Evolutionary conservation across 305 asterid genomes (phyloP).

Genomic region (Salvia sclarea): DNA sequence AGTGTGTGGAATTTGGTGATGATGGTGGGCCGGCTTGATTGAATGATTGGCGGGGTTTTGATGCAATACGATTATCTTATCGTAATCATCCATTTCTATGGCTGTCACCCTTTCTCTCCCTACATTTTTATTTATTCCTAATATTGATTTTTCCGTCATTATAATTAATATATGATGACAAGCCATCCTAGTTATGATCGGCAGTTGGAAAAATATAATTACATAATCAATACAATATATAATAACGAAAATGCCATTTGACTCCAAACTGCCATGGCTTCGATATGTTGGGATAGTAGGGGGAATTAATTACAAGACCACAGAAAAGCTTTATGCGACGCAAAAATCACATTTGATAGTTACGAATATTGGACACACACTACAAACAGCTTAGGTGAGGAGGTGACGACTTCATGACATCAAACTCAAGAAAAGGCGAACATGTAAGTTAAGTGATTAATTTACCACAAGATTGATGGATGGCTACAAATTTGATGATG

Average conservation of each 20-base stretch:
- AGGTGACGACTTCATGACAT: neutral
- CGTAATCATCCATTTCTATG: constrained; percentile 17
- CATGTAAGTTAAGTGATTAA: too few relatives aligned
- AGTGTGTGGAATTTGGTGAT: constrained; percentile 17
- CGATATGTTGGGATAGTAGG: too few relatives aligned
- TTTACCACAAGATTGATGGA: too few relatives aligned
- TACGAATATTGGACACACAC: too few relatives aligned
- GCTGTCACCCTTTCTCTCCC: constrained; percentile 9
- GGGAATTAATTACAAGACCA: too few relatives aligned
- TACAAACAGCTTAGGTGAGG: too few relatives aligned
- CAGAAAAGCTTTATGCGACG: too few relatives aligned
- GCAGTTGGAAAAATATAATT: neutral
- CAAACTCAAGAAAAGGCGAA: neutral
- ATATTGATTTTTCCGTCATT: neutral
- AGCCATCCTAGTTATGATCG: neutral
- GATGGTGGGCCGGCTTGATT: constrained; percentile 31
- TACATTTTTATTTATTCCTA: neutral
- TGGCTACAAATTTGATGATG: neutral
- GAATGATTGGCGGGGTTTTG: constrained; percentile 38
- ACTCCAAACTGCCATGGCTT: neutral
- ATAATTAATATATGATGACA: neutral
- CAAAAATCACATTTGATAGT: too few relatives aligned
- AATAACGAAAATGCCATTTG: neutral
- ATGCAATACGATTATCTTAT: neutral
- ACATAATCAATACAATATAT: neutral